Conservation (phyloP, 345 rosid species). For the Moricandia moricandioides region DNA sequence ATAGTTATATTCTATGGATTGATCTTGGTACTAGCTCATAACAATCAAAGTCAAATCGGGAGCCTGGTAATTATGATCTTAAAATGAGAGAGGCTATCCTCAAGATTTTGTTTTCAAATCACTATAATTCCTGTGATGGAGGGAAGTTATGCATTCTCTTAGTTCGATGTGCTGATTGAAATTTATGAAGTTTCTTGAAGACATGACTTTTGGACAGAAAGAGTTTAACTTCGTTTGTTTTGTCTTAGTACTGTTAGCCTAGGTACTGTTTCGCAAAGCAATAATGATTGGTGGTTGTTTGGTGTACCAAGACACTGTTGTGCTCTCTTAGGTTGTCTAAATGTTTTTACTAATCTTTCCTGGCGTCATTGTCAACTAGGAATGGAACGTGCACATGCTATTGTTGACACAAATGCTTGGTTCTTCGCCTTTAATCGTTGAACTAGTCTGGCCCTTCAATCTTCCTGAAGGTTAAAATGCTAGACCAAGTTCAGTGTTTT, state of each 20-base stretch:
- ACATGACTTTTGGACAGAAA: neutral
- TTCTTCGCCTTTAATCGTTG: slow-evolving; percentile 9
- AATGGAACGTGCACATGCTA: slow-evolving; percentile 31
- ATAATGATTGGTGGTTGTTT: slow-evolving; percentile 25
- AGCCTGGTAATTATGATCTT: neutral
- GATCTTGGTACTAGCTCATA: neutral
- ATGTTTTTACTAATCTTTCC: neutral
- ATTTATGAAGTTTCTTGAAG: neutral
- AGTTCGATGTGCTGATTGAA: too few relatives aligned
- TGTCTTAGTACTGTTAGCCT: slow-evolving; percentile 12
- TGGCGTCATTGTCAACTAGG: slow-evolving; percentile 27
- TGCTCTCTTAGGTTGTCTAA: slow-evolving; percentile 9
- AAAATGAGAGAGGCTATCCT: slow-evolving; percentile 1
- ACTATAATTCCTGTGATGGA: neutral
- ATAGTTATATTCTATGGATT: neutral
- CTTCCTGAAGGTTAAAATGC: slow-evolving; percentile 27
- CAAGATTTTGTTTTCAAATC: neutral
- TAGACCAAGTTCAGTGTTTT: slow-evolving; percentile 32
- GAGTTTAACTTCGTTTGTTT: neutral
- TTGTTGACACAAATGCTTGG: slow-evolving; percentile 27
- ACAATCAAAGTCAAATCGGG: neutral
- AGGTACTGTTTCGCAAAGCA: slow-evolving; percentile 22
- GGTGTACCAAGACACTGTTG: slow-evolving; percentile 26
- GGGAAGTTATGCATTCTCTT: too few relatives aligned
- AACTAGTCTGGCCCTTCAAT: slow-evolving; percentile 18